These are phyloP conservation scores for Vitis hybrid DNA, from an alignment of 177 flowering plant species.

Conservation along the genomic window DNA sequence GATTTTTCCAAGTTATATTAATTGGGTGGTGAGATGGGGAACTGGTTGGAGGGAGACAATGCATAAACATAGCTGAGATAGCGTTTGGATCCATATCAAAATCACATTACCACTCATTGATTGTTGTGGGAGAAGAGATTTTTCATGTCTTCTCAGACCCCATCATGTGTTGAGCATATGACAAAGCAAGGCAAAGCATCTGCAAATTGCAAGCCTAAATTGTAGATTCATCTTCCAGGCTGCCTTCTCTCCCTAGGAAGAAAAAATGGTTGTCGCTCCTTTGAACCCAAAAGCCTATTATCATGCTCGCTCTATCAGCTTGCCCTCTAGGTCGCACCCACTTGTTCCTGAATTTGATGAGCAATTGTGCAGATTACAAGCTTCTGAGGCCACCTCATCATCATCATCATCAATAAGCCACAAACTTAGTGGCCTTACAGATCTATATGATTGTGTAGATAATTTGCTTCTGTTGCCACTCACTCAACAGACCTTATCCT, in stretches of 20 bases:
- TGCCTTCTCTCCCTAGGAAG: too few relatives aligned
- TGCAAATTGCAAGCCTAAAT: background rate
- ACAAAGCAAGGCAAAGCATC: slow-evolving; percentile 4
- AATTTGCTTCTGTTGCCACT: slow-evolving; percentile 5
- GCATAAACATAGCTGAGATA: slow-evolving; percentile 10
- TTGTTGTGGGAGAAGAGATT: too few relatives aligned
- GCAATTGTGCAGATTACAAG: too few relatives aligned
- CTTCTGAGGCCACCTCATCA: background rate
- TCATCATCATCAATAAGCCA: background rate
- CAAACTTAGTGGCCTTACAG: background rate
- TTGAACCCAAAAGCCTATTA: too few relatives aligned
- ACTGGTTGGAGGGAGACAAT: background rate
- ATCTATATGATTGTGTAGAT: slow-evolving; percentile 3
- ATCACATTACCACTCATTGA: background rate
- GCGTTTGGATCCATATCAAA: slow-evolving; percentile 2
- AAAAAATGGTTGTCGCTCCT: background rate
- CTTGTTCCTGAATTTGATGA: background rate
- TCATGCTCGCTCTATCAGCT: background rate
- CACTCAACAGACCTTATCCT: background rate
- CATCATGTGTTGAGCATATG: background rate
- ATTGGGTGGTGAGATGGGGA: too few relatives aligned
- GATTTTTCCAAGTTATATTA: too few relatives aligned
- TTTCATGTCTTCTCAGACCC: background rate
- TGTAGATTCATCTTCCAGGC: background rate
- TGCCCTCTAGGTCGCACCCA: background rate